A percentile compares a stretch with the other conserved stretches of the same genome.
Evolutionary conservation across 805 yeast species (phyloP).

Genomic region (Nakazawaea sp.): DNA sequence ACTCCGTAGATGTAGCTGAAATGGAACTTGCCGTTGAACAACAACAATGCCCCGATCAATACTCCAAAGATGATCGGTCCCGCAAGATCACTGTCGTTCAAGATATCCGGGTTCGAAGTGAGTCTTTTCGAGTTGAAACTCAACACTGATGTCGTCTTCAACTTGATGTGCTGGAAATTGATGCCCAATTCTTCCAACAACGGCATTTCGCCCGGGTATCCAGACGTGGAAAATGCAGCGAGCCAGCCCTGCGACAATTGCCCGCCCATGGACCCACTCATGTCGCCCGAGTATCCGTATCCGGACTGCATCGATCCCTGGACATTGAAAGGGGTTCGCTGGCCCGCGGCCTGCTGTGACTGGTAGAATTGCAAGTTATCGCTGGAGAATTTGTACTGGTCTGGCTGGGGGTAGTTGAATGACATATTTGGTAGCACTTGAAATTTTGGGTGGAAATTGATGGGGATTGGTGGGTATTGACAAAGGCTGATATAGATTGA

Average conservation of each 20-base stretch:
- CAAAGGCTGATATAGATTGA: too few species aligned
- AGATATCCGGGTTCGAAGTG: conserved; percentile 57
- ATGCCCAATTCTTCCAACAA: conserved; percentile 89
- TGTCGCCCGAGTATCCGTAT: conserved; percentile 26
- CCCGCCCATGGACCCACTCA: conserved; percentile 33
- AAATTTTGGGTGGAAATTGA: neutral
- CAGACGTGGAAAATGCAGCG: conserved; percentile 89
- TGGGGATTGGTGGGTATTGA: too few species aligned
- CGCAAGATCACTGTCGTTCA: conserved; percentile 88
- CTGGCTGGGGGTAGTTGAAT: conserved; percentile 23
- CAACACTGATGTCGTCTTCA: conserved; percentile 80
- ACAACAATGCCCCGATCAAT: conserved; percentile 73
- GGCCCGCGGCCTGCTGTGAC: conserved; percentile 3
- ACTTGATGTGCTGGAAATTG: conserved; percentile 79
- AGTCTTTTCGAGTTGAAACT: conserved; percentile 53
- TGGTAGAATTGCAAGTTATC: conserved; percentile 13
- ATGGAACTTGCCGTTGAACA: conserved; percentile 89
- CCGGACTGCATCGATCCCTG: conserved; percentile 32
- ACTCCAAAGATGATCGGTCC: conserved; percentile 91
- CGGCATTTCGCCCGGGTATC: conserved; percentile 94
- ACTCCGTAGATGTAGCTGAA: conserved; percentile 97
- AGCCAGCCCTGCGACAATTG: conserved; percentile 67
- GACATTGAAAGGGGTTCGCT: conserved; percentile 7
- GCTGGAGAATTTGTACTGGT: conserved; percentile 4
- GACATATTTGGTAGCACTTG: conserved; percentile 25